Conservation (phyloP, 176 grass and related monocot genomes). For the Secale cereale region DNA sequence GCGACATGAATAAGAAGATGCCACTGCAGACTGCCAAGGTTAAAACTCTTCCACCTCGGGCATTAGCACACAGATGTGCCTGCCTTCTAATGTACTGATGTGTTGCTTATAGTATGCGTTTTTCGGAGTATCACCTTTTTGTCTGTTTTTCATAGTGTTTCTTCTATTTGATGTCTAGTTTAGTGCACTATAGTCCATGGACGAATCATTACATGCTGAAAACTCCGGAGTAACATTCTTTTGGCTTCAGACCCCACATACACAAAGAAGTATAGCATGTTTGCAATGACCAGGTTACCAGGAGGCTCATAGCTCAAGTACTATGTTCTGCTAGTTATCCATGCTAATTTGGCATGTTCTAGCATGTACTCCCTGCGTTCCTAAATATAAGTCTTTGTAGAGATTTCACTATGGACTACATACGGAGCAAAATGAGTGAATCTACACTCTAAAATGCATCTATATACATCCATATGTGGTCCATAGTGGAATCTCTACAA, state of each 20-base stretch:
- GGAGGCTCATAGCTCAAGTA: neutral
- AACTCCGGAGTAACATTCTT: neutral
- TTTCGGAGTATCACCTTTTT: neutral
- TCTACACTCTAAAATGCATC: no score
- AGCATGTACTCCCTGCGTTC: neutral
- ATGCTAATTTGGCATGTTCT: neutral
- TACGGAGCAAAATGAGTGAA: no score
- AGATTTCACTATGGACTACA: no score
- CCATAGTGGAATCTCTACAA: no score
- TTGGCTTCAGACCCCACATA: neutral
- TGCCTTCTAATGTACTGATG: constrained; percentile 8
- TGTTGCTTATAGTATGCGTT: neutral
- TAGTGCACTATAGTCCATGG: neutral
- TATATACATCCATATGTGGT: no score
- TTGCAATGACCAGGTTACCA: neutral
- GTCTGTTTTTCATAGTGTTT: neutral
- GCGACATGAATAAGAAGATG: neutral
- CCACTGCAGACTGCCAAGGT: neutral
- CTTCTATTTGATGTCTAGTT: neutral
- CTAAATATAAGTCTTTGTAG: no score
- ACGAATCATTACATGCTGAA: neutral
- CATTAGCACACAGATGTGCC: neutral
- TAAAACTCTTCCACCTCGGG: neutral
- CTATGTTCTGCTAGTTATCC: neutral
- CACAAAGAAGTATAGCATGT: neutral